These are phyloP conservation scores for Talaromyces wortmannii DNA, from an alignment of 495 filamentous ascomycete species.

Conservation along the genomic window DNA sequence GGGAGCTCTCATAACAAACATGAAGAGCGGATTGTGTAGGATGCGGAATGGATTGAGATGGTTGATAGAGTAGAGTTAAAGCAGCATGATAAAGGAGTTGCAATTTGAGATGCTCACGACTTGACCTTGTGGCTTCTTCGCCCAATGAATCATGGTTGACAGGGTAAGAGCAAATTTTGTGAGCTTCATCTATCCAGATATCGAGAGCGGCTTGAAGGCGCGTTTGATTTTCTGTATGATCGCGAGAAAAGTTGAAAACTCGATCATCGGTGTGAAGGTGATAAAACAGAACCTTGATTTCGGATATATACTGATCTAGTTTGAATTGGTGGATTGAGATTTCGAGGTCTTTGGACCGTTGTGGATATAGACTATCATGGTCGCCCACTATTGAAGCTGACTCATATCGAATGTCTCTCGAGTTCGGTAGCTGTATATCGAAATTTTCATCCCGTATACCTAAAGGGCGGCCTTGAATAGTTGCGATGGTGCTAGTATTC, in stretches of 20 bases:
- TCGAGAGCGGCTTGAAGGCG: conserved; percentile 13
- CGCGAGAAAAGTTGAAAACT: conserved; percentile 11
- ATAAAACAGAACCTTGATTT: conserved; percentile 19
- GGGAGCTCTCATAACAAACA: conserved; percentile 13
- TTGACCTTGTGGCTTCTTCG: not conserved
- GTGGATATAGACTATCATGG: not conserved
- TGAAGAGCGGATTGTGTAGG: conserved; percentile 10
- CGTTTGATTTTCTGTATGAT: conserved; percentile 5
- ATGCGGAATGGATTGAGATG: conserved; percentile 13
- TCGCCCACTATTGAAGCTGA: not conserved
- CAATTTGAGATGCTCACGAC: conserved; percentile 8
- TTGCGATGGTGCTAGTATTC: conserved; percentile 13
- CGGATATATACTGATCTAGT: conserved; percentile 14
- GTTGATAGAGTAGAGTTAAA: conserved; percentile 13
- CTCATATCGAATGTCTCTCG: conserved; percentile 3
- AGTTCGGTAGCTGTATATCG: conserved; percentile 9
- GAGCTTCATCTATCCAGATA: conserved; percentile 7
- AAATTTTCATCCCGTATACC: conserved; percentile 20
- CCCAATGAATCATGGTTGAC: not conserved
- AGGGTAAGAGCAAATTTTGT: not conserved
- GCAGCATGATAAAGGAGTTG: conserved; percentile 13
- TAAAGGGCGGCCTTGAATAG: conserved; percentile 20
- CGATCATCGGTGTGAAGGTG: conserved; percentile 10
- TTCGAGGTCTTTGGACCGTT: conserved; percentile 3
- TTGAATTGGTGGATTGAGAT: conserved; percentile 12